Evolutionary conservation across 2,329 filamentous ascomycete species (phyloP).

Genomic region (Trichophaea hybrida): DNA sequence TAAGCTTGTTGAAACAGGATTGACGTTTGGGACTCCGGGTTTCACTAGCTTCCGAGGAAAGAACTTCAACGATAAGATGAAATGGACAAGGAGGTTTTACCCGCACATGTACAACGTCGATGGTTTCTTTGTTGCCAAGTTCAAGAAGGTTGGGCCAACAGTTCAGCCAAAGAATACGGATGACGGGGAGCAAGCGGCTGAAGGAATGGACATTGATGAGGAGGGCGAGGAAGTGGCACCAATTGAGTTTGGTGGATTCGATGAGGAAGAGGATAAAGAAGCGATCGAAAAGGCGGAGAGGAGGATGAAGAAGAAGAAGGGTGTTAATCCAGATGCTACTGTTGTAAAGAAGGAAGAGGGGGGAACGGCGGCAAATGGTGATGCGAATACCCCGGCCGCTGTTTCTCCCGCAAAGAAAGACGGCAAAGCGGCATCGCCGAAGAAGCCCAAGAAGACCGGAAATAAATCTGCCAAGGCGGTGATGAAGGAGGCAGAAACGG

Average conservation of each 20-base stretch:
- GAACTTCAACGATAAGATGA: constrained; percentile 73
- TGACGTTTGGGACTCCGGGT: constrained; percentile 81
- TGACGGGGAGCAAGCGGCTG: constrained; percentile 27
- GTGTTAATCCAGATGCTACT: neutral
- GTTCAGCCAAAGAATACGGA: constrained; percentile 43
- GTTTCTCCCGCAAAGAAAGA: no score
- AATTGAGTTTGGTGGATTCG: constrained; percentile 55
- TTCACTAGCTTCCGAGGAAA: constrained; percentile 87
- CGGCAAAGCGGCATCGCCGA: neutral
- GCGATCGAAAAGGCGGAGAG: constrained; percentile 61
- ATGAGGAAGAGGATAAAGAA: constrained; percentile 54
- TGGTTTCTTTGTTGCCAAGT: constrained; percentile 95
- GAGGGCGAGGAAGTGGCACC: constrained; percentile 48
- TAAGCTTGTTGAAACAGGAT: constrained; percentile 76
- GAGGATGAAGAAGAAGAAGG: constrained; percentile 29
- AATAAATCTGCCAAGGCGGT: neutral
- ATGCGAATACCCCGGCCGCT: no score
- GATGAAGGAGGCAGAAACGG: constrained; percentile 23
- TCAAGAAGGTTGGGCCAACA: constrained; percentile 79
- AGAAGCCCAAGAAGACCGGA: neutral
- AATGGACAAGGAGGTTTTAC: constrained; percentile 72
- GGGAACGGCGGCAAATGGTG: neutral
- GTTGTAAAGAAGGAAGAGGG: constrained; percentile 13
- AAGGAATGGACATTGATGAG: constrained; percentile 48
- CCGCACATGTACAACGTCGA: constrained; percentile 90